Evolutionary conservation across 2,329 filamentous ascomycete species (phyloP).

Genomic region (Fusarium irregulare): DNA sequence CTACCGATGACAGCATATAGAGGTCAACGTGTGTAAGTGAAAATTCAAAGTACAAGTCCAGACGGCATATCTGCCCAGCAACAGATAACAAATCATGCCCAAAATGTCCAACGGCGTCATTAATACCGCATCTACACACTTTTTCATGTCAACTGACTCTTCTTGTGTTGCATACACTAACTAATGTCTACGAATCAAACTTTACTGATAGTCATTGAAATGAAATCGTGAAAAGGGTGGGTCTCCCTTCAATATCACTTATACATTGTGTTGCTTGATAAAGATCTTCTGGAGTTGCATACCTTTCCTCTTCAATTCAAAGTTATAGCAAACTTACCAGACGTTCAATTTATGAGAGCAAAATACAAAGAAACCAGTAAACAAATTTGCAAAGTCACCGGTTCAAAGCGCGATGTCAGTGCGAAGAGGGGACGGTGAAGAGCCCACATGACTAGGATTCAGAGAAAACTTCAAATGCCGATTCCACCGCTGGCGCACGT

Average conservation of each 20-base stretch:
- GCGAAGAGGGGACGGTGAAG: conserved; percentile 3
- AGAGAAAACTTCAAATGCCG: background rate
- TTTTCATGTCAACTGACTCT: conserved; percentile 2
- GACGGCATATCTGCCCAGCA: background rate
- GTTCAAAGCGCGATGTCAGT: background rate
- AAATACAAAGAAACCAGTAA: background rate
- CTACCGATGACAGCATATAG: background rate
- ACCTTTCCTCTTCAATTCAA: background rate
- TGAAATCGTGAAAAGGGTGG: background rate
- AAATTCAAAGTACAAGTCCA: background rate
- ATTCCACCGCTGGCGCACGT: background rate
- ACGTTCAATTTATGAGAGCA: background rate
- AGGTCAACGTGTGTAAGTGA: background rate
- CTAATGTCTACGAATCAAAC: background rate
- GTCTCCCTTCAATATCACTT: background rate
- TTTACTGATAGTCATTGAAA: background rate
- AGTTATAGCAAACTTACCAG: background rate
- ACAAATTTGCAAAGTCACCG: background rate
- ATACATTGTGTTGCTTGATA: background rate
- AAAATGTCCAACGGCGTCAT: background rate
- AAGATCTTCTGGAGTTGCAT: background rate
- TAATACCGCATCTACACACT: conserved; percentile 3
- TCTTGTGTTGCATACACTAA: background rate
- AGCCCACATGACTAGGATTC: background rate
- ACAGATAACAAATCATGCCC: background rate